phyloP scores from a whole-genome alignment of 2,329 filamentous ascomycete species.

The Macroventuria anomochaeta region DNA sequence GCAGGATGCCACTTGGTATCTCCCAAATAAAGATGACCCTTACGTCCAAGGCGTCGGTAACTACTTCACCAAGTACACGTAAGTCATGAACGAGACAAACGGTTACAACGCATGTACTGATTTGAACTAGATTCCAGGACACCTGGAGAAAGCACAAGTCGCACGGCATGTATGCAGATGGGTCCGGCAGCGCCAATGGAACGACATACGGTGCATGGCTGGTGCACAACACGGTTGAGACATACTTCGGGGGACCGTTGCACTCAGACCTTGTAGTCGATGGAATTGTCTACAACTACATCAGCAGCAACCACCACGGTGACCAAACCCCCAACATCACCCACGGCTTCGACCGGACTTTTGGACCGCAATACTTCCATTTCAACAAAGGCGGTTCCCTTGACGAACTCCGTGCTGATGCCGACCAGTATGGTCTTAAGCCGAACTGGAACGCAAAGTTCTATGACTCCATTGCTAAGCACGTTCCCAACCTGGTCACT shows the following conservation, averaged over 20 bases:
- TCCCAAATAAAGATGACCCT: constrained; percentile 58
- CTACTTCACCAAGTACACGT: constrained; percentile 71
- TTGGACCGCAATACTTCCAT: constrained; percentile 67
- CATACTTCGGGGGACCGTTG: constrained; percentile 65
- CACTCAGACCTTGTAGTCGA: constrained; percentile 68
- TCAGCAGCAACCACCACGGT: constrained; percentile 65
- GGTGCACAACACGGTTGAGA: constrained; percentile 69
- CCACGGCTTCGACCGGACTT: constrained; percentile 53
- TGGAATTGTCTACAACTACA: constrained; percentile 70
- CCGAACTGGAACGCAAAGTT: constrained; percentile 65
- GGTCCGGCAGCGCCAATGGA: constrained; percentile 57
- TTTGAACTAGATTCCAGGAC: constrained; percentile 55
- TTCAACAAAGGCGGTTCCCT: constrained; percentile 62
- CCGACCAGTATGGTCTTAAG: constrained; percentile 56
- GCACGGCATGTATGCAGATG: constrained; percentile 62
- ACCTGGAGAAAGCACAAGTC: constrained; percentile 64
- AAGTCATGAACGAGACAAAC: background rate
- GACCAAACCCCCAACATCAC: constrained; percentile 69
- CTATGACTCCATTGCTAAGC: constrained; percentile 66
- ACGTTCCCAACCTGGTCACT: constrained; percentile 65
- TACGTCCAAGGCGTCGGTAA: constrained; percentile 64
- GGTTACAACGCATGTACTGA: background rate
- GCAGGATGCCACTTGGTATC: constrained; percentile 68
- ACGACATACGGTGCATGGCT: constrained; percentile 66
- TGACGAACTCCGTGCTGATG: constrained; percentile 60